These are phyloP conservation scores for Phytomonas sp. DNA, from an alignment of 208 protist genomes.

Conservation along the genomic window DNA sequence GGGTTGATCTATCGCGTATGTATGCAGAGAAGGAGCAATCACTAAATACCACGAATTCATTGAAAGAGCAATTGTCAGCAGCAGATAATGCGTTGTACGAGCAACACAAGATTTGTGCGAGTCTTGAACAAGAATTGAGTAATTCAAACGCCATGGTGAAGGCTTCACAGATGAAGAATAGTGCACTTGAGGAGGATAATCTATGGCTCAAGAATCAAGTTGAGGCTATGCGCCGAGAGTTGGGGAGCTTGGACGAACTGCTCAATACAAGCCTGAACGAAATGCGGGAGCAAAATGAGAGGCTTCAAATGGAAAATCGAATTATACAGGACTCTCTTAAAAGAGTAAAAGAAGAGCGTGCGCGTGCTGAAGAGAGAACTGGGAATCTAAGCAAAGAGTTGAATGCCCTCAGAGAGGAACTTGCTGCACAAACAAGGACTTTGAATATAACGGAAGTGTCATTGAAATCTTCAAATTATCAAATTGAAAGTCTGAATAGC, in stretches of 20 bases:
- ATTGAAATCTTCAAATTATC: slow-evolving; percentile 26
- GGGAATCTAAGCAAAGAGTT: background rate
- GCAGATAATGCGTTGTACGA: slow-evolving; percentile 8
- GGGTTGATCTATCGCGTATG: background rate
- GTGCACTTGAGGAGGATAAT: slow-evolving; percentile 38
- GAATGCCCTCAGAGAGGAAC: slow-evolving; percentile 15
- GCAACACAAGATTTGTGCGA: slow-evolving; percentile 10
- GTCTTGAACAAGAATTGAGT: slow-evolving; percentile 17
- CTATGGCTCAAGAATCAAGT: slow-evolving; percentile 53
- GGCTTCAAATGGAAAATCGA: slow-evolving; percentile 18
- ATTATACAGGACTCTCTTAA: slow-evolving; percentile 21
- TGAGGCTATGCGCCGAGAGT: slow-evolving; percentile 54
- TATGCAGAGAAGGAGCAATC: background rate
- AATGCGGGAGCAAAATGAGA: slow-evolving; percentile 69
- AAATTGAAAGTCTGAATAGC: slow-evolving; percentile 14
- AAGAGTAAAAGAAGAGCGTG: slow-evolving; percentile 3
- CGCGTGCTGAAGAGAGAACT: slow-evolving; percentile 14
- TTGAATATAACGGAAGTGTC: slow-evolving; percentile 42
- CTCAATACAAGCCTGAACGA: slow-evolving; percentile 66
- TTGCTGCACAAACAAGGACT: slow-evolving; percentile 41
- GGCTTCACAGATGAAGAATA: slow-evolving; percentile 4
- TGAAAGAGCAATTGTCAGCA: background rate
- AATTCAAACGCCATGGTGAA: slow-evolving; percentile 8
- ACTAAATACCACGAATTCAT: background rate
- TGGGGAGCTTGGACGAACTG: slow-evolving; percentile 65